Evolutionary conservation across 176 grass and related monocot species (phyloP), one percentile per base, ranked within the genome.

Genomic region (Oryza meyeriana): DNA sequence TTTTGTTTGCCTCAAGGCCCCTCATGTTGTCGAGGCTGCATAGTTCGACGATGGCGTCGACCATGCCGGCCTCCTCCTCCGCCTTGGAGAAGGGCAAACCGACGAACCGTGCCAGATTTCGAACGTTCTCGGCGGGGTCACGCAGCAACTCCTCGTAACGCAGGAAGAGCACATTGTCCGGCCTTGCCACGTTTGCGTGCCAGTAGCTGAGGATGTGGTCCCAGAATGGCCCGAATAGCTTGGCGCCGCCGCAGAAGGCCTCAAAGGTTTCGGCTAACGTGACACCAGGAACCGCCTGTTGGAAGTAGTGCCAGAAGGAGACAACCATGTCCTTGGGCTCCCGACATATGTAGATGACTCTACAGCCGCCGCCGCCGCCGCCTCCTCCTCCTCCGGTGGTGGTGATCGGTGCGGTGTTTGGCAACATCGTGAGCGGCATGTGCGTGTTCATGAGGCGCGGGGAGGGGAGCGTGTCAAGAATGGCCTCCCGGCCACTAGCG

Each of bases 111-210:
- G 84, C 79, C 59, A 87, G 55, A 34, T 28, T 76, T 34, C 18
- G 66, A 12, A 83, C 74, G 6, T 63, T 39, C 7, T 4, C 28
- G 6, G 17, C 20, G 0, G 83, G 73, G 28, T 82, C 69, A 5
- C 57, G 45, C 34, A 87, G 32, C 44, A 91, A 26, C 66, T 87
- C 66, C 66, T 90, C 80, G 36, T 91, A 91, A 35, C 66, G 62
- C 13, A 91, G 10, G 67, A 91, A 83, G n/a, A 87, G 61, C 59
- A 80, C 42, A 1, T 17, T 69, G 8, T 39, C 40, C 20, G 74
- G 67, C 10, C 26, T 6, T 13, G 31, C 13, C 3, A 1, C 1
- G 12, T 44, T 74, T 16, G 81, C 83, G 28, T 64, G 44, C 79
- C 84, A 71, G 26, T 86, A 84, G 1, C 22, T 65, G 16, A 87